Percentiles rank a stretch among this genome's conserved stretches.
phyloP scores from a whole-genome alignment of 2,329 filamentous ascomycete species.

The Cordyceps cicadae region DNA sequence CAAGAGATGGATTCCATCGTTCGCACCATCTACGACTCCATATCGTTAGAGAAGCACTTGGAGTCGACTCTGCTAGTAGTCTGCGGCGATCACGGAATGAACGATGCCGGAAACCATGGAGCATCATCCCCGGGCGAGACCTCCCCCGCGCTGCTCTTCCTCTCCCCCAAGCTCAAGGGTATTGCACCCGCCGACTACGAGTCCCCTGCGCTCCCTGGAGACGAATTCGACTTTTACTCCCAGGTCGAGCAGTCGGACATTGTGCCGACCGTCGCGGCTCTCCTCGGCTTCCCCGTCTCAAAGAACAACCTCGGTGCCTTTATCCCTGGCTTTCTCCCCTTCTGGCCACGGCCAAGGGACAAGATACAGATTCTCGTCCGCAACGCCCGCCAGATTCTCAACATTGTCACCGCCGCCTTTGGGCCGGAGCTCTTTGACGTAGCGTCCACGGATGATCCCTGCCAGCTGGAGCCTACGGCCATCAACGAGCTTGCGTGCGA shows the following conservation, averaged over 20 bases:
- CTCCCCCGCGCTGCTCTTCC: constrained; percentile 82
- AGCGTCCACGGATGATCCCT: constrained; percentile 26
- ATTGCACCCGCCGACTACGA: constrained; percentile 34
- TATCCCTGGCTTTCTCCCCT: constrained; percentile 66
- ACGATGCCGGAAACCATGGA: constrained; percentile 93
- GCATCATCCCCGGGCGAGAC: constrained; percentile 92
- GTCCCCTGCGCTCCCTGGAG: constrained; percentile 49
- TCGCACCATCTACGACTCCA: constrained; percentile 63
- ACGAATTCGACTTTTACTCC: constrained; percentile 76
- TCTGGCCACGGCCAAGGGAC: constrained; percentile 55
- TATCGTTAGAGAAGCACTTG: constrained; percentile 63
- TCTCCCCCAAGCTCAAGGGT: constrained; percentile 69
- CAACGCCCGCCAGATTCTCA: constrained; percentile 74
- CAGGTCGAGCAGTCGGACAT: constrained; percentile 91
- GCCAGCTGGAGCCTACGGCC: constrained; percentile 26
- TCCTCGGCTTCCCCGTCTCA: constrained; percentile 81
- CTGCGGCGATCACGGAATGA: constrained; percentile 98
- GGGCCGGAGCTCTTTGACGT: constrained; percentile 36
- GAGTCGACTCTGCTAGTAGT: constrained; percentile 73
- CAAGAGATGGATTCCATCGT: constrained; percentile 87
- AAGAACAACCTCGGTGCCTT: constrained; percentile 86
- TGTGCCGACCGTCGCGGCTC: constrained; percentile 75
- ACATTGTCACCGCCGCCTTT: constrained; percentile 68
- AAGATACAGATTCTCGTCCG: constrained; percentile 60
- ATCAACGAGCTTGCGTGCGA: constrained; percentile 58